These are phyloP conservation scores for Malassezia pachydermatis DNA, from an alignment of 1,284 basidiomycete genomes.

Conservation along the genomic window DNA sequence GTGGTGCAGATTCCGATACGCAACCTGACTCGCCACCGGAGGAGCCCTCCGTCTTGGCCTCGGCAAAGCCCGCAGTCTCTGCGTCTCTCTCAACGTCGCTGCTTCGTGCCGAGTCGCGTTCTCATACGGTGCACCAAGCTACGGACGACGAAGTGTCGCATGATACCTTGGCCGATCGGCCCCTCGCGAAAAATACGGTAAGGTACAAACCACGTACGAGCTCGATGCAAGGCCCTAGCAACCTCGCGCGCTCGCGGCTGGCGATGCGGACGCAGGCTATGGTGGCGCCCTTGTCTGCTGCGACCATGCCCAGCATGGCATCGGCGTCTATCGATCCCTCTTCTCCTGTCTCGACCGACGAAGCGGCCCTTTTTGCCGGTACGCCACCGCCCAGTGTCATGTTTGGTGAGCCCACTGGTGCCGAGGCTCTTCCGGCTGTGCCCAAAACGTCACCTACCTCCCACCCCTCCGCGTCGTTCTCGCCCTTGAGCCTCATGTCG, in stretches of 20 bases:
- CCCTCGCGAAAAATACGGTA: no score
- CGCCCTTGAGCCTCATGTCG: slow-evolving; percentile 2
- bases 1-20: background rate
- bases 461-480: background rate
- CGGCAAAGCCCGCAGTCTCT: background rate
- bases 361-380: background rate
- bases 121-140: background rate
- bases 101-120: slow-evolving; percentile 2
- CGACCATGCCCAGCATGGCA: no score
- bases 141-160: no score
- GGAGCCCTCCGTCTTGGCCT: background rate
- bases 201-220: no score
- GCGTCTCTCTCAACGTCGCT: slow-evolving; percentile 3
- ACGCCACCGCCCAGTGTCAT: slow-evolving; percentile 3
- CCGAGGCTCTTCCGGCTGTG: no score
- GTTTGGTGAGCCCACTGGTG: background rate
- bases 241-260: slow-evolving; percentile 9
- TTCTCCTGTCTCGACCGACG: no score
- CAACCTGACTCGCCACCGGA: background rate
- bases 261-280: background rate
- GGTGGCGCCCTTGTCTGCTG: no score
- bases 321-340: no score
- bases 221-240: no score
- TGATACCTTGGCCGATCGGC: no score
- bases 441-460: background rate